Evolutionary conservation across 2,329 filamentous ascomycete species (phyloP).

Genomic region (Xylaria sp.): DNA sequence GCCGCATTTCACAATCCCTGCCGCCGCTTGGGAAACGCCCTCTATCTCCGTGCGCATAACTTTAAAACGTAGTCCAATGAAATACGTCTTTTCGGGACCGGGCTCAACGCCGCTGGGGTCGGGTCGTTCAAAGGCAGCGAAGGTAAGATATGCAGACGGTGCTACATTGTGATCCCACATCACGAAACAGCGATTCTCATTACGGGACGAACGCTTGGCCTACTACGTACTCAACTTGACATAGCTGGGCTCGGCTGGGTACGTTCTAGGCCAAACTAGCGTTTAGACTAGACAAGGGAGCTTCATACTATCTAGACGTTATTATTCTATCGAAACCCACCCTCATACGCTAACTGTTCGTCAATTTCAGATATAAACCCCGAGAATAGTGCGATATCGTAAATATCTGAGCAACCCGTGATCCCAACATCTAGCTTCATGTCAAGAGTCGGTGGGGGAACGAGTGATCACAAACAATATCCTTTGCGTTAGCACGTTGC

Average conservation of each 20-base stretch:
- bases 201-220: background rate
- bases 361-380: background rate
- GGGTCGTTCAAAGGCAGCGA: background rate
- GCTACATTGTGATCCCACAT: constrained; percentile 1
- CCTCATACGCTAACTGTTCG: background rate
- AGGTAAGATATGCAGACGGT: background rate
- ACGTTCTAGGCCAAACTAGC: constrained; percentile 25
- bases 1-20: constrained; percentile 12
- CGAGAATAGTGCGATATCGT: background rate
- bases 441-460: background rate
- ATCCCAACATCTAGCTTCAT: background rate
- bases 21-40: background rate
- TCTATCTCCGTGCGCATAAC: background rate
- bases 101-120: background rate
- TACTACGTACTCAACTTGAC: constrained; percentile 3
- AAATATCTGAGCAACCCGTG: background rate
- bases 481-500: too few species aligned
- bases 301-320: constrained; percentile 4
- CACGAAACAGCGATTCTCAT: background rate
- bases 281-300: constrained; percentile 9
- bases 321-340: background rate
- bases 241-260: background rate
- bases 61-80: background rate
- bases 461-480: background rate
- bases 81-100: background rate